Evolutionary conservation across 495 filamentous ascomycete genomes (phyloP), one percentile per base, ranked within the genome.

Genomic region (Penicillium daleae): DNA sequence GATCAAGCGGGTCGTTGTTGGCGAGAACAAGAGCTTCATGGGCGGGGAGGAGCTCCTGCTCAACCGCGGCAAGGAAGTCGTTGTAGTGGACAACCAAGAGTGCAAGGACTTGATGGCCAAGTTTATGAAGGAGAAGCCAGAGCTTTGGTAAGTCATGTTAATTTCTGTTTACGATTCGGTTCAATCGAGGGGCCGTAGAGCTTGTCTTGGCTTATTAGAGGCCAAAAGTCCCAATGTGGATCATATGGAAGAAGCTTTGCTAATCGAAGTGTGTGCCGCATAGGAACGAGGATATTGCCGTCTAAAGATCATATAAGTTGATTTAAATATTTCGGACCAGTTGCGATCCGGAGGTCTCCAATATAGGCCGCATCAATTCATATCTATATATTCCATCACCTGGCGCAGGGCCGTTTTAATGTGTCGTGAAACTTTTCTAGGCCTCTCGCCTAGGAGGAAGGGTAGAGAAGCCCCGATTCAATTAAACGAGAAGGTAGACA

Each of bases 251-350:
- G 21, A 42, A 42, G 37, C 42, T 53, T 52, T 66, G 65, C 66
- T 73, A 59, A 68, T 56, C 50, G 52, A 39, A 42, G 37, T 61
- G 57, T 65, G 17, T 54, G 56, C 64, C 69, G 60, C 44, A 57
- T 61, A 92, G 89, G 89, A 87, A 91, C 66, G 89, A 91, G 77
- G 89, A 92, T 72, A 91, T 91, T 69, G 84, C 87, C 33, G 86
- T 86, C 52, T 86, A 85, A 56, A 76, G 71, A 65, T 72, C 79
- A 32, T 78, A 79, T 70, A 77, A 48, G 73, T 79, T 68, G 62
- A 31, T 27, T 61, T 60, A 67, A 48, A 48, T 58, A 46, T 44
- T 31, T 52, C 27, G 31, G 57, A 22, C 55, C 56, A 44, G 12
- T 50, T n/a, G 52, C 51, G 51, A 6, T 54, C 24, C 24, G 29